Evolutionary conservation across 2,329 filamentous ascomycete genomes (phyloP).

Genomic region (Trichoderma sp.): DNA sequence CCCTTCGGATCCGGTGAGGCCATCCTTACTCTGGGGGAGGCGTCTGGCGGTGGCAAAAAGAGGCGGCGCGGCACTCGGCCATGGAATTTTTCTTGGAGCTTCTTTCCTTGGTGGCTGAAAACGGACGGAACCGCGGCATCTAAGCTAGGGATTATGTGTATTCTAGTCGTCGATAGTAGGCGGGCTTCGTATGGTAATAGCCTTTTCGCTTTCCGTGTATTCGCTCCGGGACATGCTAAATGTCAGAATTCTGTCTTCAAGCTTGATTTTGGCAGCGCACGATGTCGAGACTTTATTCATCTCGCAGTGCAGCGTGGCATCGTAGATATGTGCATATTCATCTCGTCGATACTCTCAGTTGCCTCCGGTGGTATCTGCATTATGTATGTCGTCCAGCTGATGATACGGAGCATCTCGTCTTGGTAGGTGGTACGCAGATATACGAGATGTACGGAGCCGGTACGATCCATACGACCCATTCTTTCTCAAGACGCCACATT

Average conservation of each 20-base stretch:
- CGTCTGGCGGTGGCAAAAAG: not conserved
- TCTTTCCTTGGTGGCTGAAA: not conserved
- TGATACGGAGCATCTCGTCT: not conserved
- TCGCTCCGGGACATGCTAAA: not conserved
- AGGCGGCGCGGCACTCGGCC: not conserved
- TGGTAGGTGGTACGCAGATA: conserved; percentile 21
- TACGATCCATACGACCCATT: conserved; percentile 20
- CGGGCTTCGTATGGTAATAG: not conserved
- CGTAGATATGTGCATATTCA: not conserved
- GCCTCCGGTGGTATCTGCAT: not conserved
- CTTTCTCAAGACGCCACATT: not conserved
- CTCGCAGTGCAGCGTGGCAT: not conserved
- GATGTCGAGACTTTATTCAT: not conserved
- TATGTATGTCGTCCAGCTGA: not conserved
- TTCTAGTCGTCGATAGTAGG: not conserved
- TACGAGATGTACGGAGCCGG: conserved; percentile 23
- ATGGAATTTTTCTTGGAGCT: not conserved
- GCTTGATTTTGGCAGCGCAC: not conserved
- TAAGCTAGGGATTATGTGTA: not conserved
- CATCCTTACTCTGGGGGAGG: not conserved
- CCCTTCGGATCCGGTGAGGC: not conserved
- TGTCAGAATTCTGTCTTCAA: conserved; percentile 19
- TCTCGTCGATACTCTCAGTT: not conserved
- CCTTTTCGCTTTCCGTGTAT: not conserved
- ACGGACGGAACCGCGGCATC: not conserved